Evolutionary conservation across 345 rosid species (phyloP), one percentile per base, ranked within the genome.

Genomic region (Erucastrum elatum): DNA sequence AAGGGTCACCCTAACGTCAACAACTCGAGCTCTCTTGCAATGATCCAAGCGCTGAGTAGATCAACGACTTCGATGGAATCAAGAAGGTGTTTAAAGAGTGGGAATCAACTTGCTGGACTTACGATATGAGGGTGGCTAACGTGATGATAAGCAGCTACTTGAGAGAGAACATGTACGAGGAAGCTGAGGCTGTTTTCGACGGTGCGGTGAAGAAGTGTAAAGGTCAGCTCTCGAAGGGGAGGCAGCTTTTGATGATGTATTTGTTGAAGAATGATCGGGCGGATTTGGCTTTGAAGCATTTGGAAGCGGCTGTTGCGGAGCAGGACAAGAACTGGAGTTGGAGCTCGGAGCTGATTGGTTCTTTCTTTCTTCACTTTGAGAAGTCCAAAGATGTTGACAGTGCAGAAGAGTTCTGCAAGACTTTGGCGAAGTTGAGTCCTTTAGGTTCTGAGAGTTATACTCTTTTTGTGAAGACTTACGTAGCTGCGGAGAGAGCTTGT

Each of bases 101-200:
- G 98, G 82, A 87, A 75, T 84, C 92, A 26, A 68, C 64, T 21
- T 84, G 88, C 81, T 41, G 67, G 46, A 49, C 58, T 77, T 90
- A 89, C 72, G 96, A 94, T 79, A 75, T 64, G 79, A 87, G 90
- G 84, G 4, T 92, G 61, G 84, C 89, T 21, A 82, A 80, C 68
- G 81, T 72, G 46, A 84, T 75, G 4, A 82, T 94, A 17, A 77
- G 75, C 58, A 85, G 78, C 53, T 94, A 83, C 83, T 80, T 90
- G 55, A 81, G 75, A 25, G 78, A 77, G 15, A 91, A 80, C 79
- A 82, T 76, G 92, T 77, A 80, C 2, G 82, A 87, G 37, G 88
- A 87, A 80, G 98, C 96, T 29, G 83, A 72, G 49, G 67, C 59
- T 12, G 73, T 87, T 27, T 82, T 90, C 16, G 69, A 85, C 53